Conservation (phyloP, 2,329 filamentous ascomycete species). For the Aspergillus sp. region DNA sequence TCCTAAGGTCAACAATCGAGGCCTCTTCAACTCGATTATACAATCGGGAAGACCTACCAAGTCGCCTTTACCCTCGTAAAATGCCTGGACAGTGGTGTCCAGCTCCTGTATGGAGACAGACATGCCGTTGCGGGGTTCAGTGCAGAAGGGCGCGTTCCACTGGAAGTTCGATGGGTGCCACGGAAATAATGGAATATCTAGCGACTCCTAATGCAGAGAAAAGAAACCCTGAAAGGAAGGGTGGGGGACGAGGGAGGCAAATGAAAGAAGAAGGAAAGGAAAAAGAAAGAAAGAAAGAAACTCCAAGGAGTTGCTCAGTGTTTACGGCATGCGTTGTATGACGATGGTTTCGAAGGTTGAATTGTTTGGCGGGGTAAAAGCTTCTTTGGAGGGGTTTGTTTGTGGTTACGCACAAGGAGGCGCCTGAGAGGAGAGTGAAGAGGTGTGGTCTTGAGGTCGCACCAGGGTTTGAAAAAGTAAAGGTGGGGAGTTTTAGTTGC, state of each 20-base stretch:
- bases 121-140: conserved; percentile 48
- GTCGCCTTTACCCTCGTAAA: conserved; percentile 95
- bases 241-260: no score
- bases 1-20: neutral
- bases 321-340: conserved; percentile 15
- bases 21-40: neutral
- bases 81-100: conserved; percentile 92
- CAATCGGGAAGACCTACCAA: conserved; percentile 62
- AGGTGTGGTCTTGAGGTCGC: conserved; percentile 7
- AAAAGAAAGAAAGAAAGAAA: neutral
- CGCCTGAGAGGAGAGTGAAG: conserved; percentile 13
- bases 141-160: conserved; percentile 28
- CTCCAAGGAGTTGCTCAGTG: conserved; percentile 12
- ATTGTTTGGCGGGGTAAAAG: conserved; percentile 30
- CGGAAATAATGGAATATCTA: neutral
- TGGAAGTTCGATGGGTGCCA: neutral
- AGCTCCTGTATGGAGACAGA: conserved; percentile 84
- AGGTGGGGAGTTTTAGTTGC: conserved; percentile 10
- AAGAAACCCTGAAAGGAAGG: no score
- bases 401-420: conserved; percentile 14
- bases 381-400: conserved; percentile 26
- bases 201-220: neutral
- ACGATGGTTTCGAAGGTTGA: conserved; percentile 12
- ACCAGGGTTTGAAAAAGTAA: conserved; percentile 3
- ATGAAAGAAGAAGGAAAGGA: no score